Evolutionary conservation across 225 moss, liverwort and hornwort genomes (phyloP), one percentile per base, ranked within the genome.

Genomic region (Polytrichum commune): DNA sequence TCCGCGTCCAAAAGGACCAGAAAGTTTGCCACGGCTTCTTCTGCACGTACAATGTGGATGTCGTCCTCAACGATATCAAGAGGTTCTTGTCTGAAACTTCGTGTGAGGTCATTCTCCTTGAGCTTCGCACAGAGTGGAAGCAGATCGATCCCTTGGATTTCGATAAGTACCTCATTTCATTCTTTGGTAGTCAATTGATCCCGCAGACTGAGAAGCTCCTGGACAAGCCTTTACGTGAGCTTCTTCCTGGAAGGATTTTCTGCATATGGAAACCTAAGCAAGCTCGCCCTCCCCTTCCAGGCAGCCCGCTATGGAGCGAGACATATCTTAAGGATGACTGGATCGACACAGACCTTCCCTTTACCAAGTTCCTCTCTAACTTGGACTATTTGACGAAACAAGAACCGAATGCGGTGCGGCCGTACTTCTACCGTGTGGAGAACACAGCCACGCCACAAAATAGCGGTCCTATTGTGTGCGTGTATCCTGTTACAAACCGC

Each of bases 391-490:
- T 96, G 20, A 80, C 72, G 70, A 83, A 92, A 70, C 96, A 93
- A 66, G 77, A 74, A 46, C 80, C 90, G 22, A 89, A 86, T 54
- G 70, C 57, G 13, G 66, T 72, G 5, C 88, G 96, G 27, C 75
- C 73, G 35, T 70, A 75, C 70, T 96, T 96, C 79, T 96, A 96
- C 72, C 81, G 96, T 18, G 93, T 96, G 23, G 96, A 93, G 83
- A 96, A 96, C 38, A 96, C 93, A 0, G 77, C 79, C 76, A 96
- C 96, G 29, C 96, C 96, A n/a, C 96, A 96, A 64, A 32, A 69
- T 25, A 28, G 58, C 5, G 93, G 93, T 38, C 73, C 73, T 0
- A 27, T 96, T 27, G 72, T 93, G 66, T 96, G 96, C 5, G 86
- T 96, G 62, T 92, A 53, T 69, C 93, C 93, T 0, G 96, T 96